Base-by-base conservation (phyloP, 2,329 filamentous ascomycete species). In the Chrysosphaeria jannelii region DNA sequence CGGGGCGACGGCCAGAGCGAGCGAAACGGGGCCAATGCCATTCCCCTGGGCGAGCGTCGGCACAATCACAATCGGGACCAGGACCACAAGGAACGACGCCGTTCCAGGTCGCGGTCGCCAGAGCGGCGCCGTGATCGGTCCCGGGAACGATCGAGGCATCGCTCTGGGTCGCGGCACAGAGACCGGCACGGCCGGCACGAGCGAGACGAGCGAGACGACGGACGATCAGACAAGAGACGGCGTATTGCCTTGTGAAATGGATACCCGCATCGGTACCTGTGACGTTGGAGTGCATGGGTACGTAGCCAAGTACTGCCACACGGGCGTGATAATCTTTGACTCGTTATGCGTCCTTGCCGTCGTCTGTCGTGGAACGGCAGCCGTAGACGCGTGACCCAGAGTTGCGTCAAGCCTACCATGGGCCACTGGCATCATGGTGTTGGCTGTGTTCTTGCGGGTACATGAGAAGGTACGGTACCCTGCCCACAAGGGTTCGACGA, bases 41-140 rank as follows among this genome's bases (percentile, higher is more conserved):
- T 66, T 25, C 66, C 68, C 2, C 45, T 79, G 12, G 69, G 67
- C 0, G 60, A 68, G 33, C 46, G 64, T n/a, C n/a, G n/a, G n/a
- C n/a, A n/a, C n/a, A n/a, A n/a, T n/a, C n/a, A 23, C 3, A 27
- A 39, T 25, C 19, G 17, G 4, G 20, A 25, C 15, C 11, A 23
- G 5, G 18, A 24, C 4, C 18, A 16, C 21, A 24, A 34, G n/a
- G 31, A 41, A 7, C 34, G 34, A 7, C 33, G 39, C 10, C 31
- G 34, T 5, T 18, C 16, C 7, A 18, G 16, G n/a, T 7, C 16
- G n/a, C 7, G 16, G 16, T 18, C 16, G 16, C 16, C 16, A 18
- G n/a, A n/a, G n/a, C n/a, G n/a, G n/a, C n/a, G n/a, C n/a, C n/a
- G n/a, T n/a, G n/a, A 31, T 39, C 32, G 26, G 39, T 36, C 30